phyloP scores from a whole-genome alignment of 192 early-diverging fungal genomes.

The Backusella psychrophila region DNA sequence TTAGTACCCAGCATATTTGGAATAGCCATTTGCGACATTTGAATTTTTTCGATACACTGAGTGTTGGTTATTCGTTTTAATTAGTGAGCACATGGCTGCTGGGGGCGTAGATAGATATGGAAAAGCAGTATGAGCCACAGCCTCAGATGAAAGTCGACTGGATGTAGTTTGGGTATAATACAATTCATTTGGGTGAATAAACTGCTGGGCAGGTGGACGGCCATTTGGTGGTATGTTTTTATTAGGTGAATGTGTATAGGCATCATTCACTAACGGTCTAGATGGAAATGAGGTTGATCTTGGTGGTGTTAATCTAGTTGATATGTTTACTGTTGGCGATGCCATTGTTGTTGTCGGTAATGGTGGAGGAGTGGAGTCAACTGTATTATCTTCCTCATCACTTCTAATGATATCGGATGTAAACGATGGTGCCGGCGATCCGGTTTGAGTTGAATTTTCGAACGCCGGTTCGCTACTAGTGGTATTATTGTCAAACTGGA shows the following conservation, averaged over 20 bases:
- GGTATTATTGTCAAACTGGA: background rate
- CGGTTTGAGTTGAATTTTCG: background rate
- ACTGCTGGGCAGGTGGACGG: background rate
- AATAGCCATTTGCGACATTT: background rate
- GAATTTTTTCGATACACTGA: background rate
- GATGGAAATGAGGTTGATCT: background rate
- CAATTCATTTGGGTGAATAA: background rate
- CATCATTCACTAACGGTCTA: background rate
- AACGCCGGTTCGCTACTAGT: background rate
- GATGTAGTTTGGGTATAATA: constrained; percentile 10
- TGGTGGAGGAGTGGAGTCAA: background rate
- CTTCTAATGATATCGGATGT: background rate
- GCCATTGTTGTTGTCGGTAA: background rate
- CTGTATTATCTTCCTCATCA: background rate
- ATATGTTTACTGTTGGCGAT: background rate
- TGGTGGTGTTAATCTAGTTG: background rate
- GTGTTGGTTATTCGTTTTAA: background rate
- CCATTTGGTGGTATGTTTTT: background rate
- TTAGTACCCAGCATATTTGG: background rate
- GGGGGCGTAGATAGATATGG: background rate
- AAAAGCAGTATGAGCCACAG: background rate
- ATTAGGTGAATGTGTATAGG: background rate
- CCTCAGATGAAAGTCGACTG: constrained; percentile 1
- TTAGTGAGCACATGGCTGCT: background rate
- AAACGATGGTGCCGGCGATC: background rate